These are phyloP conservation scores for Eucalyptus polyanthemos DNA, from an alignment of 345 rosid genomes.

Conservation along the genomic window DNA sequence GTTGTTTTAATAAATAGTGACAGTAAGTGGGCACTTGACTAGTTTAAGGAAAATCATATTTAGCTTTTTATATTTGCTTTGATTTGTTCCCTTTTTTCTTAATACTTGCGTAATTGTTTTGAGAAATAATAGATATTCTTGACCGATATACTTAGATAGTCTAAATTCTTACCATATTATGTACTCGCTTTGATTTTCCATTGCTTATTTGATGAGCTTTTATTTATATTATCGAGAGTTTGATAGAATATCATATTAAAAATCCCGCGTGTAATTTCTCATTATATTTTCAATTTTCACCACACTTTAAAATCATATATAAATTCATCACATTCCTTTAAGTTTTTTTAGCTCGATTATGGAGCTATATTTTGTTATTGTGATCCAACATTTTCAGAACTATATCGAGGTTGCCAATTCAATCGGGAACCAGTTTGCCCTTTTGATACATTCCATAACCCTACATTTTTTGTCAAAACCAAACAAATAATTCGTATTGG, in stretches of 20 bases:
- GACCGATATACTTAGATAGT: not conserved
- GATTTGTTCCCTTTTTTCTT: not conserved
- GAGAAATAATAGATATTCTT: not conserved
- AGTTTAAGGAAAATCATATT: not conserved
- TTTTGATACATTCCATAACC: not conserved
- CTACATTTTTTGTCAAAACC: rapidly evolving
- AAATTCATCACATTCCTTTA: too few relatives aligned
- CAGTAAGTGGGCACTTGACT: not conserved
- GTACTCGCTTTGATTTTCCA: not conserved
- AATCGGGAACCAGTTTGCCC: not conserved
- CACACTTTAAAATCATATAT: not conserved
- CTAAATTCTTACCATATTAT: not conserved
- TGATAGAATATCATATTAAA: not conserved
- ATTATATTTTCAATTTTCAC: too few relatives aligned
- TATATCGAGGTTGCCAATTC: not conserved
- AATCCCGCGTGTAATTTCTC: not conserved
- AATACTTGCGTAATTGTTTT: rapidly evolving
- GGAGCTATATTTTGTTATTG: not conserved
- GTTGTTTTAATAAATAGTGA: not conserved
- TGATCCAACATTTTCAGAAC: not conserved
- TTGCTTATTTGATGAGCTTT: not conserved
- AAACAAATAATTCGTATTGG: not conserved
- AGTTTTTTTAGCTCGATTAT: not conserved
- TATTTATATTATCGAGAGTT: not conserved
- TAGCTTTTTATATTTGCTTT: not conserved